Evolutionary conservation across 371 early-diverging fungal genomes (phyloP).

Genomic region (Smittium mucronatum): DNA sequence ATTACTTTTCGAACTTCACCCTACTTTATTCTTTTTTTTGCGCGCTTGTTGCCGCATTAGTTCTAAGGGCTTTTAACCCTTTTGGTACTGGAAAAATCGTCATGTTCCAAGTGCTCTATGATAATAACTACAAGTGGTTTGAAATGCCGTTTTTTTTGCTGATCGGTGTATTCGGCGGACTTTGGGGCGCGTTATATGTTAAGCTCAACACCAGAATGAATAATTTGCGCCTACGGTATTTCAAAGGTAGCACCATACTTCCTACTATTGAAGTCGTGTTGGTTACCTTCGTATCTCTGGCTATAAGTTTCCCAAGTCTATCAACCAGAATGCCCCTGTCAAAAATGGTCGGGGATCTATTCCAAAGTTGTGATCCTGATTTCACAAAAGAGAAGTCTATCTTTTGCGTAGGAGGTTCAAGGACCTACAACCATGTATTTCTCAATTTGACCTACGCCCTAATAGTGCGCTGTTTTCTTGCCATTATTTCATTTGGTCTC

Average conservation of each 20-base stretch:
- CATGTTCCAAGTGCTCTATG: constrained; percentile 87
- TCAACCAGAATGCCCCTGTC: constrained; percentile 59
- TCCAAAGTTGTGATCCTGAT: constrained; percentile 54
- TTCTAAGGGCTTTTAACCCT: constrained; percentile 81
- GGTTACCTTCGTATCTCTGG: constrained; percentile 58
- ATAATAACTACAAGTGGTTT: constrained; percentile 78
- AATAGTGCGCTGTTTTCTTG: constrained; percentile 42
- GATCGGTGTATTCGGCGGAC: constrained; percentile 83
- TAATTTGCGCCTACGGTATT: constrained; percentile 29
- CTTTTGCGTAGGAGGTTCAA: constrained; percentile 17
- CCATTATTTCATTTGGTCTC: constrained; percentile 67
- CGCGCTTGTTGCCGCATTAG: constrained; percentile 79
- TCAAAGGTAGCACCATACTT: constrained; percentile 31
- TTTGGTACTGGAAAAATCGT: constrained; percentile 89
- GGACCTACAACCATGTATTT: constrained; percentile 18
- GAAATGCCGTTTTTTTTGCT: constrained; percentile 68
- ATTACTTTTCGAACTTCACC: constrained; percentile 84
- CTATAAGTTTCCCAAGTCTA: constrained; percentile 61
- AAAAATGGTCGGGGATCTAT: constrained; percentile 52
- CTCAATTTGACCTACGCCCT: constrained; percentile 9
- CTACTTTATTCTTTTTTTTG: constrained; percentile 92
- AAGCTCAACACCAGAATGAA: constrained; percentile 57
- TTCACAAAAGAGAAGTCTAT: constrained; percentile 17
- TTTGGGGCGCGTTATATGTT: constrained; percentile 80
- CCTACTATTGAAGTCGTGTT: constrained; percentile 53